These are phyloP conservation scores for Dorcoceras hygrometricum DNA, from an alignment of 257 asterid species.

Conservation along the genomic window DNA sequence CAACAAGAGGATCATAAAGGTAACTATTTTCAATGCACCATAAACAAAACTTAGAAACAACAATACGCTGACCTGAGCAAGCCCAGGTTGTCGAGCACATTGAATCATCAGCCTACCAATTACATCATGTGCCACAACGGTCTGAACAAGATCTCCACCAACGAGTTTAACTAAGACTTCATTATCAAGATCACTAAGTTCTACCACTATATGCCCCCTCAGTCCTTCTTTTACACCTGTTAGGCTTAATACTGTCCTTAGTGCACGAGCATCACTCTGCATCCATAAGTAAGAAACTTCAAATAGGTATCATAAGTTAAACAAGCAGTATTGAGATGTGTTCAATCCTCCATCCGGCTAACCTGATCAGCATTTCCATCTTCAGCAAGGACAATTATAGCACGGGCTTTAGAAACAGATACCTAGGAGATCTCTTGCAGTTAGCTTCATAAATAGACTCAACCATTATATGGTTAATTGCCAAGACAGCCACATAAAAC, in stretches of 20 bases:
- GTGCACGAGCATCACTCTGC: conserved; percentile 95
- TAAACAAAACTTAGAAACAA: conserved; percentile 2
- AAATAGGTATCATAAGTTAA: conserved; percentile 22
- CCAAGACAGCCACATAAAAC: conserved; percentile 14
- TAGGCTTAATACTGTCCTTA: conserved; percentile 85
- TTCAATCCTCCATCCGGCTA: conserved; percentile 27
- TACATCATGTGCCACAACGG: conserved; percentile 93
- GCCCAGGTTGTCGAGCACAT: conserved; percentile 96
- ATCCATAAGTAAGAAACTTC: conserved; percentile 26
- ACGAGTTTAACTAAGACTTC: conserved; percentile 89
- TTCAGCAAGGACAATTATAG: conserved; percentile 87
- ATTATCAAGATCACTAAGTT: conserved; percentile 86
- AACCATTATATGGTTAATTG: conserved; percentile 11
- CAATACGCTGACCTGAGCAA: conserved; percentile 73
- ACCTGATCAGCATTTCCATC: conserved; percentile 96
- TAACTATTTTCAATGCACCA: neutral
- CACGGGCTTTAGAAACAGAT: conserved; percentile 92
- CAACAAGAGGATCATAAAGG: conserved; percentile 13
- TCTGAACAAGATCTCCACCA: conserved; percentile 89
- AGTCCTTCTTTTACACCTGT: conserved; percentile 91
- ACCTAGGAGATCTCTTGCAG: conserved; percentile 46
- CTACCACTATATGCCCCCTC: conserved; percentile 84
- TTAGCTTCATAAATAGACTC: conserved; percentile 30
- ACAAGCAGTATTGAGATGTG: conserved; percentile 24
- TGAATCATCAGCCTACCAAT: conserved; percentile 93